Evolutionary conservation across 441 rosid genomes (phyloP).

Genomic region (Macaranga tanarius): DNA sequence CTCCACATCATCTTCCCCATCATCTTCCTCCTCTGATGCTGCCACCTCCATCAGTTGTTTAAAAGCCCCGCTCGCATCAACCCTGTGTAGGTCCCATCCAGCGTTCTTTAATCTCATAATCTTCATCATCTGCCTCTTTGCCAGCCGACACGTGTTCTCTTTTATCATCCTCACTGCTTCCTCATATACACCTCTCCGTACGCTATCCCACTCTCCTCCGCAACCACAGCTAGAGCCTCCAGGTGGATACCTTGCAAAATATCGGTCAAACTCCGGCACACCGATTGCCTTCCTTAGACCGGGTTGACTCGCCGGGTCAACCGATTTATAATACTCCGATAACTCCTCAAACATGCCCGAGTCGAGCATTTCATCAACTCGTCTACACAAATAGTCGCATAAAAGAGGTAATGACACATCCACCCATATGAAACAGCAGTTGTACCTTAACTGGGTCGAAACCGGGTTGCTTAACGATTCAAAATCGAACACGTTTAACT

Average conservation of each 20-base stretch:
- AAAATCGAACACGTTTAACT: slow-evolving; percentile 41
- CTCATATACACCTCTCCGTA: slow-evolving; percentile 47
- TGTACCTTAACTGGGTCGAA: slow-evolving; percentile 49
- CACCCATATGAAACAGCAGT: slow-evolving; percentile 83
- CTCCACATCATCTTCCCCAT: not conserved
- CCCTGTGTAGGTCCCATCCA: slow-evolving; percentile 68
- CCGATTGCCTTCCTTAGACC: slow-evolving; percentile 82
- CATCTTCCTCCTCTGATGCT: not conserved
- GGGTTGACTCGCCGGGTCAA: slow-evolving; percentile 28
- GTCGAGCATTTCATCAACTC: slow-evolving; percentile 91
- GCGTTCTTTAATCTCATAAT: slow-evolving; percentile 46
- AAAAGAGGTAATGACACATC: slow-evolving; percentile 59
- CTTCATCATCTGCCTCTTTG: slow-evolving; percentile 67
- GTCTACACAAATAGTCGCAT: slow-evolving; percentile 44
- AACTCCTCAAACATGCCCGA: slow-evolving; percentile 81
- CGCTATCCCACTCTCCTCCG: slow-evolving; percentile 31
- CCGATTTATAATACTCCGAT: slow-evolving; percentile 36
- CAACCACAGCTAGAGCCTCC: not conserved
- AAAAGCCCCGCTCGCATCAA: slow-evolving; percentile 77
- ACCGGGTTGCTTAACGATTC: slow-evolving; percentile 24
- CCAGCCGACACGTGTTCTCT: slow-evolving; percentile 71
- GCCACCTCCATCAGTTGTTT: slow-evolving; percentile 30
- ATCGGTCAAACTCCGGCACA: slow-evolving; percentile 71
- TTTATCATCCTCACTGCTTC: slow-evolving; percentile 67
- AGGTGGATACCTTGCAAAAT: slow-evolving; percentile 50